These are phyloP conservation scores for Medicago arabica DNA, from an alignment of 306 rosid genomes.

Conservation along the genomic window DNA sequence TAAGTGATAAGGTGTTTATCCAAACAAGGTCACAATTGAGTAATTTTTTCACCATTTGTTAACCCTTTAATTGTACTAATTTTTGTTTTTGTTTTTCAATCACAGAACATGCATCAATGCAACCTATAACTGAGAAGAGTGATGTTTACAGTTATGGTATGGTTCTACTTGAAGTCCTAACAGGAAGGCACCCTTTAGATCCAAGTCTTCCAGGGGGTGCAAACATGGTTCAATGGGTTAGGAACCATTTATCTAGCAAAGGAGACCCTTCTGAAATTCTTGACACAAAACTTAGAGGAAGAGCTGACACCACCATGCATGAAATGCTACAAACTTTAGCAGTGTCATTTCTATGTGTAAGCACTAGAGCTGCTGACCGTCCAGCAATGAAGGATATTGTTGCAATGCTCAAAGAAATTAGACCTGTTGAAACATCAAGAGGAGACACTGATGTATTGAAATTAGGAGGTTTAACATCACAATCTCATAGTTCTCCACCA, in stretches of 20 bases:
- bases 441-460: conserved; percentile 50
- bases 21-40: not conserved
- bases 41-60: conserved; percentile 4
- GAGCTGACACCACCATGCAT: conserved; percentile 80
- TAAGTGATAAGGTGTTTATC: not conserved
- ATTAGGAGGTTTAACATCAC: conserved; percentile 42
- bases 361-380: conserved; percentile 60
- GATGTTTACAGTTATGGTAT: conserved; percentile 92
- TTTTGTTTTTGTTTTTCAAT: conserved; percentile 23
- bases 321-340: conserved; percentile 95
- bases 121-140: conserved; percentile 72
- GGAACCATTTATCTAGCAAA: conserved; percentile 68
- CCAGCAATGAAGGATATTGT: conserved; percentile 92
- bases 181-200: conserved; percentile 95
- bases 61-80: conserved; percentile 10
- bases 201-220: conserved; percentile 84
- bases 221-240: conserved; percentile 88
- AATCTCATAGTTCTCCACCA: conserved; percentile 53
- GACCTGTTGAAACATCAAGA: conserved; percentile 59
- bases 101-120: conserved; percentile 85
- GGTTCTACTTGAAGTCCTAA: conserved; percentile 81
- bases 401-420: conserved; percentile 89
- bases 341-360: conserved; percentile 76
- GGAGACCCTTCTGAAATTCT: conserved; percentile 67
- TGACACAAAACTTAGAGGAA: conserved; percentile 79